phyloP scores from a whole-genome alignment of 2,329 filamentous ascomycete genomes.

The Chalaropsis ovoidea region DNA sequence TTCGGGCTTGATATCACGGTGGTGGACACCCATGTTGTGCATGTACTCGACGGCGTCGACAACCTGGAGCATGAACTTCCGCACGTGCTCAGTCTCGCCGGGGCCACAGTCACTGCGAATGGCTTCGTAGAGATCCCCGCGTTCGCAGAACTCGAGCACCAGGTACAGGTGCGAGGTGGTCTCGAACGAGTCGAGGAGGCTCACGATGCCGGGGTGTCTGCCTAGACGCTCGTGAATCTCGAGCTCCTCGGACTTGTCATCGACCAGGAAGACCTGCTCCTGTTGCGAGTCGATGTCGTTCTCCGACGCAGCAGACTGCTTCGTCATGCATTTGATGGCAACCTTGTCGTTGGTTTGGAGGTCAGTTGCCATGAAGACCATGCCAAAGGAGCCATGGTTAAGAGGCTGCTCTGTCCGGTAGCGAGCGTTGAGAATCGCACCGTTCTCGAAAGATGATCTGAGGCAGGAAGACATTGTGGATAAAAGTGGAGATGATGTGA shows the following conservation, averaged over 20 bases:
- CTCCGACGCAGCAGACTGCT: slow-evolving; percentile 50
- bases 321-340: slow-evolving; percentile 93
- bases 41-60: slow-evolving; percentile 83
- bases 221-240: slow-evolving; percentile 70
- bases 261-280: slow-evolving; percentile 52
- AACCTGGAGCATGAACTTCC: slow-evolving; percentile 92
- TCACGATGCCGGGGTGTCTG: slow-evolving; percentile 84
- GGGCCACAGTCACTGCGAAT: slow-evolving; percentile 83
- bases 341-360: slow-evolving; percentile 65
- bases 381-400: slow-evolving; percentile 97
- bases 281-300: slow-evolving; percentile 43
- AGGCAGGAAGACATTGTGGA: slow-evolving; percentile 63
- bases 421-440: slow-evolving; percentile 74
- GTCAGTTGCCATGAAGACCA: slow-evolving; percentile 92
- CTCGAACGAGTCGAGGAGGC: slow-evolving; percentile 82
- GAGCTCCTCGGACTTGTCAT: slow-evolving; percentile 74
- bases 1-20: slow-evolving; percentile 98
- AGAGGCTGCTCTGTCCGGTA: slow-evolving; percentile 87
- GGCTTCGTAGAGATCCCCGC: slow-evolving; percentile 93
- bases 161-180: slow-evolving; percentile 82
- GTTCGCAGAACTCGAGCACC: slow-evolving; percentile 88
- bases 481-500: slow-evolving; percentile 26
- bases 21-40: slow-evolving; percentile 82
- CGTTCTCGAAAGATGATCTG: slow-evolving; percentile 68
- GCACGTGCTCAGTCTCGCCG: slow-evolving; percentile 89